These are phyloP conservation scores for Populus davidiana DNA, from an alignment of 345 rosid genomes.

Conservation along the genomic window DNA sequence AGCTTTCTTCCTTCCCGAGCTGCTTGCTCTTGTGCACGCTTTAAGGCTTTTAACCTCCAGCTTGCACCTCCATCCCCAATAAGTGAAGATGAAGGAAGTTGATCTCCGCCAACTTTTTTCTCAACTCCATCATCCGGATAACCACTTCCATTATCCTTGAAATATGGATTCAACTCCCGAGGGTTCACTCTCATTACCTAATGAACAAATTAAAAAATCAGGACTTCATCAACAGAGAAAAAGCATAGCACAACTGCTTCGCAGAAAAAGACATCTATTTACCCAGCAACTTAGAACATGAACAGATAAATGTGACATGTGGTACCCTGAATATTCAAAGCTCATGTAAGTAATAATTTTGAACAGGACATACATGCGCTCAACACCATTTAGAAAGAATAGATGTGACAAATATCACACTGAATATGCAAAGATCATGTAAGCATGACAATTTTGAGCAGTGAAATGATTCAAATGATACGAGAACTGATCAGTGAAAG, in stretches of 20 bases:
- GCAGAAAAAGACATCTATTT: not conserved
- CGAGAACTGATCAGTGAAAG: too few relatives aligned
- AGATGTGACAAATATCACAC: not conserved
- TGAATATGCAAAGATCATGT: not conserved
- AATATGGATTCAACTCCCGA: constrained; percentile 80
- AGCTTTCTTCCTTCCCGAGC: constrained; percentile 72
- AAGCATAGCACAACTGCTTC: not conserved
- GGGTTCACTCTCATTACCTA: constrained; percentile 55
- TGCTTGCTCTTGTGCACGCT: constrained; percentile 89
- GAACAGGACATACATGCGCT: too few relatives aligned
- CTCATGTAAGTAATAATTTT: too few relatives aligned
- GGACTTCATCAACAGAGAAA: not conserved
- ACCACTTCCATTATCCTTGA: constrained; percentile 69
- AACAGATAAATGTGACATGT: not conserved
- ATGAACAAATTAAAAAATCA: constrained; percentile 1
- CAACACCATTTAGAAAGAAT: too few relatives aligned
- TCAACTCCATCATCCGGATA: constrained; percentile 70
- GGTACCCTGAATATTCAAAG: not conserved
- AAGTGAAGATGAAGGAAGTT: constrained; percentile 50
- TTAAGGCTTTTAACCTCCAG: constrained; percentile 89
- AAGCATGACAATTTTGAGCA: too few relatives aligned
- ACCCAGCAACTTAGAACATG: not conserved
- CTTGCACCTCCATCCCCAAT: constrained; percentile 98
- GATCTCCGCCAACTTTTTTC: constrained; percentile 33
- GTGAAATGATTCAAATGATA: too few relatives aligned